Percentiles rank a stretch among this genome's conserved stretches.
These are phyloP conservation scores for Syzygium aqueum DNA, from an alignment of 345 rosid genomes.

Conservation along the genomic window DNA sequence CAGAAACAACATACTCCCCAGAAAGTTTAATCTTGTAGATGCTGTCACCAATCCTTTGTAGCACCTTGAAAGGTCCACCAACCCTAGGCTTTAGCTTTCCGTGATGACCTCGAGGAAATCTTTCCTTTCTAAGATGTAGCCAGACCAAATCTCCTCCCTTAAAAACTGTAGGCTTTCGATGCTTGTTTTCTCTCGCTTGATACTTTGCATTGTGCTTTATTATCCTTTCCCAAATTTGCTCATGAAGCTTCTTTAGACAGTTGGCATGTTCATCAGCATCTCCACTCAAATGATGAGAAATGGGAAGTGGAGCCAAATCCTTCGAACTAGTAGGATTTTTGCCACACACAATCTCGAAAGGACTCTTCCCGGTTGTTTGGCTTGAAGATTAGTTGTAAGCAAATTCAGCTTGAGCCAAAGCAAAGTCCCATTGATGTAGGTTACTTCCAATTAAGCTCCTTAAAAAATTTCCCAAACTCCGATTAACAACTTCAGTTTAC, in stretches of 20 bases:
- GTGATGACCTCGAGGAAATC: fast-evolving
- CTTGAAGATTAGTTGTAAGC: background rate
- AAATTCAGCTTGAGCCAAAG: background rate
- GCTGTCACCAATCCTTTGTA: background rate
- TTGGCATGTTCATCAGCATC: background rate
- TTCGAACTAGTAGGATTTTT: background rate
- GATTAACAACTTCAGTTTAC: background rate
- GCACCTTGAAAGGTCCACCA: background rate
- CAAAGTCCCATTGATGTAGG: background rate
- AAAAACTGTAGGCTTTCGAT: fast-evolving
- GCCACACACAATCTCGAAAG: slow-evolving; percentile 1
- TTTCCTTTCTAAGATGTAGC: background rate
- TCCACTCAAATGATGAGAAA: background rate
- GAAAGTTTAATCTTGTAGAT: background rate
- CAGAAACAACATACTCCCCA: background rate
- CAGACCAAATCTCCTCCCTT: background rate
- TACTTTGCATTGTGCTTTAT: background rate
- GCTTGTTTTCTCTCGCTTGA: background rate
- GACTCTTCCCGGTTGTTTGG: background rate
- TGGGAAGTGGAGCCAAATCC: background rate
- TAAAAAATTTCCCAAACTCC: background rate
- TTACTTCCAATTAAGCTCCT: background rate
- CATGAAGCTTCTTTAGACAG: background rate
- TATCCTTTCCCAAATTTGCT: background rate
- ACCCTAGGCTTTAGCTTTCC: background rate